These are phyloP conservation scores for Thermothelomyces thermophilus DNA, from an alignment of 2,329 filamentous ascomycete genomes.

Conservation along the genomic window DNA sequence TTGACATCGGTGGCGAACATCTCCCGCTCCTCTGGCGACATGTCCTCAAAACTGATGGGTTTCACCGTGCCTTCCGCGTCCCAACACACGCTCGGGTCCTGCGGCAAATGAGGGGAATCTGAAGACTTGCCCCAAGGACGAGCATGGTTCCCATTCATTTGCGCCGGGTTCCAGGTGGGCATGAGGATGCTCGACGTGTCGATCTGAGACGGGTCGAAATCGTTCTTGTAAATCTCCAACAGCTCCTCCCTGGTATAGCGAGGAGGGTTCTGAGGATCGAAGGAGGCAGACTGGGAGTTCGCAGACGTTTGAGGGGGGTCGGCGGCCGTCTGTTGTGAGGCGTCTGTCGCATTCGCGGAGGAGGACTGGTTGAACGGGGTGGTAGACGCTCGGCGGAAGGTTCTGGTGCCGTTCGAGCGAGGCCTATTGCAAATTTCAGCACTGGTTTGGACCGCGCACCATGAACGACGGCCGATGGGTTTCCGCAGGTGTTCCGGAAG, in stretches of 20 bases:
- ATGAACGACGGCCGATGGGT: too few species aligned
- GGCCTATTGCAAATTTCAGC: conserved; percentile 38
- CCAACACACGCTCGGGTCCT: conserved; percentile 92
- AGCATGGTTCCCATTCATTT: conserved; percentile 56
- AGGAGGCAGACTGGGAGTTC: conserved; percentile 16
- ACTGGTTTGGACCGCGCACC: neutral
- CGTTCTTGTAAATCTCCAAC: conserved; percentile 60
- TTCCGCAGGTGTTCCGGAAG: too few species aligned
- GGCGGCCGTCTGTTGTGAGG: conserved; percentile 15
- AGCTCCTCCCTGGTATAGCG: conserved; percentile 77
- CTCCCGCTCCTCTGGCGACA: conserved; percentile 60
- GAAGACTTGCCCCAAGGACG: conserved; percentile 70
- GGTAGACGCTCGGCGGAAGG: conserved; percentile 57
- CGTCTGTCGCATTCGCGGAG: conserved; percentile 19
- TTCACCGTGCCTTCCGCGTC: conserved; percentile 62
- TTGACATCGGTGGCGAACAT: conserved; percentile 83
- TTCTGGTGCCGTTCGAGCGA: conserved; percentile 56
- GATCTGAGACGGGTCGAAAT: conserved; percentile 43
- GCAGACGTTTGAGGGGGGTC: conserved; percentile 20
- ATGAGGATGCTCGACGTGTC: conserved; percentile 64
- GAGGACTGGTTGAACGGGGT: conserved; percentile 39
- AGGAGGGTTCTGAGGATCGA: conserved; percentile 40
- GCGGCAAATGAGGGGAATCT: conserved; percentile 60
- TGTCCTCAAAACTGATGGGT: conserved; percentile 66
- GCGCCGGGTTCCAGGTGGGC: conserved; percentile 71